Evolutionary conservation across 352 stramenopile genomes (phyloP), one percentile per base, ranked within the genome.

Genomic region (Globisporangium heterothallicum): DNA sequence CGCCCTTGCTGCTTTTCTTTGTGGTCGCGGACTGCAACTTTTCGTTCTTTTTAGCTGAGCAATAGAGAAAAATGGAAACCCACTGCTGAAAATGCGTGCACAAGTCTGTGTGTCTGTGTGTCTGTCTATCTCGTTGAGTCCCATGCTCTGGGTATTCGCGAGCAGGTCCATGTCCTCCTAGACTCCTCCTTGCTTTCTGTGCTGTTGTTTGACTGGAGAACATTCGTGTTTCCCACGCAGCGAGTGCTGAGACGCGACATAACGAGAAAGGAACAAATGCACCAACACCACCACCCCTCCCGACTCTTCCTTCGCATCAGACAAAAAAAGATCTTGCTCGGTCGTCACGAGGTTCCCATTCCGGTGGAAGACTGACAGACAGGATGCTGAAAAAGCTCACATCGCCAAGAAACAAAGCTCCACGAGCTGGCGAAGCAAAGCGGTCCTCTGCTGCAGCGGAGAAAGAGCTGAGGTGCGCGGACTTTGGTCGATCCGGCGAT

Each of bases 321-420:
- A 26, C 18, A 21, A 19, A 25, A 19, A 32, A 26, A 30, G 52
- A 46, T 42, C 7, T 16, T 27, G 35, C 27, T 18, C 29, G 34
- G 13, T 25, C 21, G 29, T 21, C 30, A 4, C 7, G 21, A 1
- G n/a, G 22, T 16, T 18, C 32, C 14, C 32, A 38, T 36, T 13
- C 30, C 6, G 30, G 9, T 38, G 4, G 32, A 38, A 18, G 8
- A 38, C 14, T 2, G 29, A 25, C 19, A 12, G 30, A 22, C 5
- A 42, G 7, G 6, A 77, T 81, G 71, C 56, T 81, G 9, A 72
- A 66, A 66, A 81, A 81, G 47, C 56, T 78, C 14, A 66, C 68
- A 46, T 81, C 68, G n/a, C 71, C 71, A 34, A 66, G 44, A 29
- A 26, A 21, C 30, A 62, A 46, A n/a, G 54, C 35, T 6, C 24